Base-by-base conservation (phyloP, 2,329 filamentous ascomycete species). In the Claviceps sp. region DNA sequence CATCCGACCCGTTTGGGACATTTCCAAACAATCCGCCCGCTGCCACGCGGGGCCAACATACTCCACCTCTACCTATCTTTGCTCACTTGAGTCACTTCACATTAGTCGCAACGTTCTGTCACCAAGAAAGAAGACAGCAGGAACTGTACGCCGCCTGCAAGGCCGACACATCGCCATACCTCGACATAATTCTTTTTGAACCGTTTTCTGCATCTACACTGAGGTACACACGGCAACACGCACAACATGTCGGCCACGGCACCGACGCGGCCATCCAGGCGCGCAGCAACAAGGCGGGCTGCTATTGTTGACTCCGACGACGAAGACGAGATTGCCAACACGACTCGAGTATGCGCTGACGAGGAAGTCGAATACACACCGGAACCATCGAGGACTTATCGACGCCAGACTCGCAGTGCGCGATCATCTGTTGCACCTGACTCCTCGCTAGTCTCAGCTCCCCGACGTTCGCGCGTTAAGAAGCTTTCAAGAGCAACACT, bases 231-330 rank as follows among this genome's bases (percentile, higher is more conserved):
- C 20, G n/a, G n/a, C 36, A 38, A 43, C 47, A 40, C 44, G 22
- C 40, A 26, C 45, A 47, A 9, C 30, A 68, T 68, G 64, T 65
- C 65, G 51, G 59, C 61, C 26, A 50, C 61, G 30, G 59, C 62
- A 41, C 61, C 65, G 46, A 64, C 70, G 50, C 69, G 69, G 52
- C 63, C 67, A 48, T 62, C 67, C 51, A 61, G 69, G 61, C 68
- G 68, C 63, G 66, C 71, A 54, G 72, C 74, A 40, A 67, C 85
- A 50, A 79, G 88, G 63, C 82, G 84, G 60, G 85, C 82, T 60
- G 79, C 85, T 49, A 76, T 94, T 47, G 72, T 90, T 54, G 89
- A 94, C 58, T 89, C 83, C 8, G 88, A 91, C 43, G 88, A 94
- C 54, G 86, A 89, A 52, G 81, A 85, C 57, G 73, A 80, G 51